A percentile compares a stretch with the other conserved stretches of the same genome.
Evolutionary conservation across 139 green algal genomes (phyloP).

Genomic region (Chlorella sorokiniana): DNA sequence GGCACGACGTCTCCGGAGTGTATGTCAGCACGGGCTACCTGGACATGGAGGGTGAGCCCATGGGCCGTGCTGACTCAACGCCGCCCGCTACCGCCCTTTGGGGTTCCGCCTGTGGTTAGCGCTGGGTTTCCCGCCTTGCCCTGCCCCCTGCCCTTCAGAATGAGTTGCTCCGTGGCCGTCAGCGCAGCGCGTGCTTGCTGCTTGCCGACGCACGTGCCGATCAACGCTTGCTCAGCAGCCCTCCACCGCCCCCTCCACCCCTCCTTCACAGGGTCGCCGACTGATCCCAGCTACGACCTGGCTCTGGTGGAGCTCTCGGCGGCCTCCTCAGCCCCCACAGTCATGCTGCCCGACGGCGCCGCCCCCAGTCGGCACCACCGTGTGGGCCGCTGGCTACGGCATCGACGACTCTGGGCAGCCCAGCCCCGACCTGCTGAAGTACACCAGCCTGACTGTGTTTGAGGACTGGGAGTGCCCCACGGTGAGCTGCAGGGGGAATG

Average conservation of each 20-base stretch:
- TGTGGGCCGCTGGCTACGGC: constrained; percentile 2
- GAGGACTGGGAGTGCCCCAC: neutral
- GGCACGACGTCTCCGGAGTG: neutral
- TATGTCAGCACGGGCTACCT: neutral
- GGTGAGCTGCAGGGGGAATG: too few species aligned
- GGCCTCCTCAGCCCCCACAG: neutral
- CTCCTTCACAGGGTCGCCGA: neutral
- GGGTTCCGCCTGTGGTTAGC: too few species aligned
- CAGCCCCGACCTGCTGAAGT: constrained; percentile 3
- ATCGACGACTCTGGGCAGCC: neutral
- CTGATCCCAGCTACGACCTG: neutral
- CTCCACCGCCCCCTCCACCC: too few species aligned
- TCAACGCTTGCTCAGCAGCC: too few species aligned
- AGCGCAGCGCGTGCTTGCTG: too few species aligned
- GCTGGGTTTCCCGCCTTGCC: too few species aligned
- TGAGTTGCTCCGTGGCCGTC: too few species aligned
- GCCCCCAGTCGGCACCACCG: neutral
- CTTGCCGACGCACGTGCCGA: too few species aligned
- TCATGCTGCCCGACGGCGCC: neutral
- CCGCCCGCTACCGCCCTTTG: too few species aligned
- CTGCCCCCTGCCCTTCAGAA: too few species aligned
- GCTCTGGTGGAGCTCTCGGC: neutral
- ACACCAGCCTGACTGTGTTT: neutral
- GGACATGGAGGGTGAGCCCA: too few species aligned
- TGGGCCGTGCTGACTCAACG: too few species aligned